Base-by-base conservation (phyloP, 2,329 filamentous ascomycete species). In the Aspergillus pseudoglaucus region DNA sequence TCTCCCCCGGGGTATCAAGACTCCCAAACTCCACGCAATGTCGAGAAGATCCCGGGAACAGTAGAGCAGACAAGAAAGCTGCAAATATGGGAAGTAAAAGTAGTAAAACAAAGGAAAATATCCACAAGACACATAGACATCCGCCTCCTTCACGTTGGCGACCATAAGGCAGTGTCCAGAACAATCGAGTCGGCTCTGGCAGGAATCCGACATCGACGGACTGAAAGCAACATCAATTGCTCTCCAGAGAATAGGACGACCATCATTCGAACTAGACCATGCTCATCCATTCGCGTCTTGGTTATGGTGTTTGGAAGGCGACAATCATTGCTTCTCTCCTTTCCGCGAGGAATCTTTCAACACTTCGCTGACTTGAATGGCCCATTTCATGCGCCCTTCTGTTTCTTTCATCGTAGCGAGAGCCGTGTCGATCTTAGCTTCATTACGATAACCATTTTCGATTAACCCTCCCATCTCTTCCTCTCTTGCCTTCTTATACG, bases 371-470 rank as follows among this genome's bases (percentile, higher is more conserved):
- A 75, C 58, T 32, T 68, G 71, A 44, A 75, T 69, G n/a, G 67
- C 67, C 72, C 74, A 76, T 54, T 64, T 73, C 74, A 76, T 75
- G 52, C 70, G 60, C 3, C 62, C 71, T 46, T 70, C 65, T 1
- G 68, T 67, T 48, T 70, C 64, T 42, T 65, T 67, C 53, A 75
- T 58, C 17, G 72, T 67, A 25, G 60, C 61, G 35, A 75, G 58
- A 32, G 64, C 64, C 6, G 60, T 53, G 17, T 71, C 63, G 20
- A 74, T 64, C 18, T 52, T 60, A 4, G 52, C 56, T 53, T 67
- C 61, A 23, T 63, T 65, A 41, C 53, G 51, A 30, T 56, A 57
- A 12, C 58, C 57, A 10, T 54, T 60, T 37, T 67, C 61, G 42
- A 68, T 57, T 39, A 67, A 52, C 1, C 61, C 57, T 17, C 61